phyloP scores from a whole-genome alignment of 2,329 filamentous ascomycete species.

The Colletotrichum nymphaeae region DNA sequence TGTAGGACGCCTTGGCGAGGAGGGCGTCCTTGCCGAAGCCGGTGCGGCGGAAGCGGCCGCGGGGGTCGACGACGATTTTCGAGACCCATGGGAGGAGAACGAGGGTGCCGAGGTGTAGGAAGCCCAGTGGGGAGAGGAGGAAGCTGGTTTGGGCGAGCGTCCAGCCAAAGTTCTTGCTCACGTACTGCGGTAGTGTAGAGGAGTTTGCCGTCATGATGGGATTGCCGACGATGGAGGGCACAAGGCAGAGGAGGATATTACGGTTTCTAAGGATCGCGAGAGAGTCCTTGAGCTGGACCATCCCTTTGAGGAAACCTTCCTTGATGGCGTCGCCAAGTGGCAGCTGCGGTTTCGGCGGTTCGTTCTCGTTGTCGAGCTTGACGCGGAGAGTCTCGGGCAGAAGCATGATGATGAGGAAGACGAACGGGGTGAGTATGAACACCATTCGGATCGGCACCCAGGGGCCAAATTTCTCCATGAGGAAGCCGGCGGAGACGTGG shows the following conservation, averaged over 20 bases:
- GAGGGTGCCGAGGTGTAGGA: slow-evolving; percentile 52
- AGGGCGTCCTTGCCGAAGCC: slow-evolving; percentile 51
- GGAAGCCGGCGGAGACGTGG: slow-evolving; percentile 49
- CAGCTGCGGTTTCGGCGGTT: neutral
- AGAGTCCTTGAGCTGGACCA: slow-evolving; percentile 47
- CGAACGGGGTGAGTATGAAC: slow-evolving; percentile 43
- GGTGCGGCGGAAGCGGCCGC: slow-evolving; percentile 45
- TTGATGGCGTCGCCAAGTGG: slow-evolving; percentile 39
- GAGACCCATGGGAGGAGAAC: slow-evolving; percentile 49
- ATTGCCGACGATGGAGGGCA: slow-evolving; percentile 51
- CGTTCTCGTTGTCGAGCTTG: slow-evolving; percentile 28
- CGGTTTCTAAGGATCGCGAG: slow-evolving; percentile 48
- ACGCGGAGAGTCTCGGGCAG: slow-evolving; percentile 54
- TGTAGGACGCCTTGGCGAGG: slow-evolving; percentile 47
- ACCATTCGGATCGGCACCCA: slow-evolving; percentile 54
- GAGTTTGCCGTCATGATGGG: slow-evolving; percentile 50
- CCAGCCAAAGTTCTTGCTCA: slow-evolving; percentile 59
- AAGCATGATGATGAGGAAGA: slow-evolving; percentile 46
- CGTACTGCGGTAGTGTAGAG: slow-evolving; percentile 51
- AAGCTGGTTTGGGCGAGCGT: slow-evolving; percentile 53
- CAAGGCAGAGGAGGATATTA: slow-evolving; percentile 50
- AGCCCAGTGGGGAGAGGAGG: slow-evolving; percentile 53
- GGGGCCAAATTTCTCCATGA: slow-evolving; percentile 52
- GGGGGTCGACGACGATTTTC: slow-evolving; percentile 40
- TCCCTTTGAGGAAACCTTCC: slow-evolving; percentile 43